These are phyloP conservation scores for Fraxinus anomala DNA, from an alignment of 257 asterid genomes.

Conservation along the genomic window DNA sequence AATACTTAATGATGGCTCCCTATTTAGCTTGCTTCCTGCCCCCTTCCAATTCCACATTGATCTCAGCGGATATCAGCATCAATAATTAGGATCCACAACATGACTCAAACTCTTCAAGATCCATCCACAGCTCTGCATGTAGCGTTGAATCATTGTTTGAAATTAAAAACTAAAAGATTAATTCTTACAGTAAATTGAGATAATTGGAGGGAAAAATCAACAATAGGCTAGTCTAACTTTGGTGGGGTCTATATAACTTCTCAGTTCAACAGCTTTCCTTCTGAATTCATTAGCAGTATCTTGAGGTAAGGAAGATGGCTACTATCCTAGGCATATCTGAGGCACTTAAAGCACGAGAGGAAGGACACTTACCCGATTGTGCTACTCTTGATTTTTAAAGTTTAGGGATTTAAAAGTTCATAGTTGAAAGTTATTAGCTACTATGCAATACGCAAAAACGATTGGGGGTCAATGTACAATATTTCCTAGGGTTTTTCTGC, in stretches of 20 bases:
- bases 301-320: slow-evolving; percentile 52
- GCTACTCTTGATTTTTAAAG: neutral
- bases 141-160: slow-evolving; percentile 85
- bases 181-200: slow-evolving; percentile 17
- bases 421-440: neutral
- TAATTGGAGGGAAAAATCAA: slow-evolving; percentile 1
- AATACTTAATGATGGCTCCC: too few relatives aligned
- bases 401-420: neutral
- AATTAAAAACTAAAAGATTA: slow-evolving; percentile 33
- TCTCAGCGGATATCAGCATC: too few relatives aligned
- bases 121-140: slow-evolving; percentile 95
- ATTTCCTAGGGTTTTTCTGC: neutral
- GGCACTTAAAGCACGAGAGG: slow-evolving; percentile 54
- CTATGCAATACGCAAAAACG: neutral
- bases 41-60: too few relatives aligned
- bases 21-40: too few relatives aligned
- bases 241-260: slow-evolving; percentile 92
- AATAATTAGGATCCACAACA: too few relatives aligned
- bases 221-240: neutral
- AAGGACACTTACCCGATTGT: too few relatives aligned
- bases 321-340: too few relatives aligned
- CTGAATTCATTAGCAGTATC: slow-evolving; percentile 76
- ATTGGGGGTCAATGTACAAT: neutral
- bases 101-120: slow-evolving; percentile 38
- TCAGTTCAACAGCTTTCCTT: slow-evolving; percentile 90